Evolutionary conservation across 2,329 filamentous ascomycete species (phyloP).

Genomic region (Aspergillus fumigatiaffinis): DNA sequence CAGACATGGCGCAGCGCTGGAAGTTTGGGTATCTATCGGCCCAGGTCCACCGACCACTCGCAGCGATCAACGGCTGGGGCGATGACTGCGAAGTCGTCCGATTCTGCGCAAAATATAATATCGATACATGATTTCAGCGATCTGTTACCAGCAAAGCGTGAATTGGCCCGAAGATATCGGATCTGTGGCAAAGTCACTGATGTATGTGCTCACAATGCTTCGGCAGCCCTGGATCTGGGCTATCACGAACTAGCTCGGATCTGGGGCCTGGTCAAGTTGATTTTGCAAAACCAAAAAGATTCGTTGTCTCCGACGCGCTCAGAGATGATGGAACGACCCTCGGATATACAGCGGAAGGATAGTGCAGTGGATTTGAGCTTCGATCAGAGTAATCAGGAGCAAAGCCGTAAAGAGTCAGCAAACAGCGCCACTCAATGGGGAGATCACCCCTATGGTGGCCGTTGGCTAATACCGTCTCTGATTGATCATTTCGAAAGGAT

Average conservation of each 20-base stretch:
- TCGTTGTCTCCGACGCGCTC: conserved; percentile 57
- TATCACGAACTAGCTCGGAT: conserved; percentile 70
- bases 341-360: conserved; percentile 39
- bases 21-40: conserved; percentile 55
- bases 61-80: conserved; percentile 53
- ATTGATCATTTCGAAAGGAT: conserved; percentile 58
- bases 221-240: conserved; percentile 68
- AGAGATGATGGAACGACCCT: conserved; percentile 62
- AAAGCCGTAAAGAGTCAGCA: conserved; percentile 31
- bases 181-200: conserved; percentile 79
- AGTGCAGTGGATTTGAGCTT: conserved; percentile 31
- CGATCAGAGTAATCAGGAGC: conserved; percentile 31
- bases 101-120: conserved; percentile 63
- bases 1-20: conserved; percentile 49
- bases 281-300: conserved; percentile 73
- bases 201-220: conserved; percentile 80
- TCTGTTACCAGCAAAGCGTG: conserved; percentile 72
- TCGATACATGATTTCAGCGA: conserved; percentile 67
- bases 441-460: conserved; percentile 52
- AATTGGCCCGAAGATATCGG: conserved; percentile 73
- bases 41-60: conserved; percentile 45
- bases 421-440: conserved; percentile 53
- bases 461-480: conserved; percentile 55
- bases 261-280: conserved; percentile 75
- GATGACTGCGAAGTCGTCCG: conserved; percentile 47